Evolutionary conservation across 306 rosid genomes (phyloP).

Genomic region (Citrullus colocynthis): DNA sequence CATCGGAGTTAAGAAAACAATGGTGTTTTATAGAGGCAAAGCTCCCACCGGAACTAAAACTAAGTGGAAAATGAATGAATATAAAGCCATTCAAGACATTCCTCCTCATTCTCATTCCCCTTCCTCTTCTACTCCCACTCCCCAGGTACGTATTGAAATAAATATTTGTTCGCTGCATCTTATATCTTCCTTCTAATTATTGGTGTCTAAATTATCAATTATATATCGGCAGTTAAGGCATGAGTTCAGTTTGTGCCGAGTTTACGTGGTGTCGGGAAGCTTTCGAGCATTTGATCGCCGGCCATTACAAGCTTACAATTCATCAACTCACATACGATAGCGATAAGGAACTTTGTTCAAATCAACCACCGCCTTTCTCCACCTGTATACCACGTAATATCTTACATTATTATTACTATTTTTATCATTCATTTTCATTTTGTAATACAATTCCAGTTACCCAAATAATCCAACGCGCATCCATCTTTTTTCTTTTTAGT

Average conservation of each 20-base stretch:
- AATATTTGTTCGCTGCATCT: no score
- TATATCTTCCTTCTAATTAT: no score
- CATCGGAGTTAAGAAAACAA: constrained; percentile 72
- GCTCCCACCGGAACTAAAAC: constrained; percentile 77
- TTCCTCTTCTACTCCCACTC: background rate
- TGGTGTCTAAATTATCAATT: no score
- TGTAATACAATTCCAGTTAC: no score
- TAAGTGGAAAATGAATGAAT: constrained; percentile 88
- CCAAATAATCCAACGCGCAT: no score
- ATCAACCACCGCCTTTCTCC: no score
- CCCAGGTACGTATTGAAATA: no score
- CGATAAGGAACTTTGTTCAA: no score
- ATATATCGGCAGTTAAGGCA: constrained; percentile 36
- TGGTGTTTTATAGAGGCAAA: constrained; percentile 76
- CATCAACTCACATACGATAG: background rate
- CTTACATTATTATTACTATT: no score
- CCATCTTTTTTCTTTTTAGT: no score
- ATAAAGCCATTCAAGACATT: constrained; percentile 45
- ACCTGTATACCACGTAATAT: no score
- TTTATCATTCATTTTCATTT: no score
- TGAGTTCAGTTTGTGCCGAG: constrained; percentile 76
- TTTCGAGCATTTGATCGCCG: constrained; percentile 76
- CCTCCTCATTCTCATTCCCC: background rate
- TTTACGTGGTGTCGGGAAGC: constrained; percentile 66
- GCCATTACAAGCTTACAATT: constrained; percentile 12